A percentile compares a stretch with the other conserved stretches of the same genome.
Evolutionary conservation across 306 rosid genomes (phyloP).

Genomic region (Prunus fruticosa): DNA sequence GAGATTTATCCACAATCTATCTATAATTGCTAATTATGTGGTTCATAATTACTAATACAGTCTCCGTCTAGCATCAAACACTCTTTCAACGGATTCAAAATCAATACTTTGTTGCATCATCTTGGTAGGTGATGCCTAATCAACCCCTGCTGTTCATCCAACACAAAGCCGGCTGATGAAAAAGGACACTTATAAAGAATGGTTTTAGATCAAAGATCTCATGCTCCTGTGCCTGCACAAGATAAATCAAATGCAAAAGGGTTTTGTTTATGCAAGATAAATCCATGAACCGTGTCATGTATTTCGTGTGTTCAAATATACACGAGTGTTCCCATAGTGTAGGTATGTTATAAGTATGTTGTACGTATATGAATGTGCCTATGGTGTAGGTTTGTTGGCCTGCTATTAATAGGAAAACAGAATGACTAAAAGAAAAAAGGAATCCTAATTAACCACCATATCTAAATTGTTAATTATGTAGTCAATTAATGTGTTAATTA

Average conservation of each 20-base stretch:
- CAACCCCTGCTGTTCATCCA: constrained; percentile 62
- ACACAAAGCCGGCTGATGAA: constrained; percentile 53
- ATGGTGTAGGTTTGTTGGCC: no score
- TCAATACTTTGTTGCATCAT: constrained; percentile 14
- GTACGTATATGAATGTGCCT: no score
- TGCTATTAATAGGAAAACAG: no score
- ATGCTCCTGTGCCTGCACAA: constrained; percentile 84
- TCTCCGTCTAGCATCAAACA: neutral
- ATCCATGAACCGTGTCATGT: constrained; percentile 36
- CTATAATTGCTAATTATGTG: neutral
- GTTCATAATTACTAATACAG: neutral
- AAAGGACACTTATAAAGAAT: constrained; percentile 70
- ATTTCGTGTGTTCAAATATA: constrained; percentile 58
- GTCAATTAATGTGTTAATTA: no score
- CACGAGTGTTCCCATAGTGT: no score
- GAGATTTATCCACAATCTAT: neutral
- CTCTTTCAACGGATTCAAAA: neutral
- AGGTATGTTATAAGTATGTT: no score
- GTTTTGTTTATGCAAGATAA: neutral
- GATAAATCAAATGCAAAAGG: constrained; percentile 12
- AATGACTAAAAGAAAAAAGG: no score
- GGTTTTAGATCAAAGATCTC: constrained; percentile 82
- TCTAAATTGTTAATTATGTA: no score
- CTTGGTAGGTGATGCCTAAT: constrained; percentile 61
- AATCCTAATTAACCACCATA: no score